Evolutionary conservation across 129 eudicot species (phyloP), one percentile per base, ranked within the genome.

Genomic region (Flaveria brownii): DNA sequence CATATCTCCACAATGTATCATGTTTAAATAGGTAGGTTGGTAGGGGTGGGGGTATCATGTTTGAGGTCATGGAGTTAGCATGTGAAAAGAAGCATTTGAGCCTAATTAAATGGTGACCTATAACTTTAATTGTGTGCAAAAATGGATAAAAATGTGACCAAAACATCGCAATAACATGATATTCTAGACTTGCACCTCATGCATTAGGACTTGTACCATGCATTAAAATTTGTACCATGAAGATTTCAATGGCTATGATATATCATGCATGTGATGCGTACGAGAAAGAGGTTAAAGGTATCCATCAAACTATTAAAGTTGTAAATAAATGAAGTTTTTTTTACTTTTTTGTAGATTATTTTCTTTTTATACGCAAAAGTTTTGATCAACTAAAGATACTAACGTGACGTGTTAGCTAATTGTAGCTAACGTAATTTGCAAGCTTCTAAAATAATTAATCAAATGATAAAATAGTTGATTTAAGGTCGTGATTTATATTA

Each of bases 131-230:
- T 39, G 42, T 30, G 16, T 50, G 26, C 17, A 50, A 51, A 30
- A 33, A 72, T 59, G 59, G 45, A 74, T 43, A 42, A 59, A 60
- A 74, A 74, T 57, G 70, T 74, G 78, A 74, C 70, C 16, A 60
- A 61, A 22, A 59, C 57, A 43, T 41, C 13, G 26, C n/a, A 25
- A 43, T 8, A 60, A 45, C 47, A 15, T 61, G 63, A 51, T 25
- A 50, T 71, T 5, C 28, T 51, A 26, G n/a, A 10, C 67, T 60
- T 60, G 20, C 22, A 62, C 12, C 2, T 64, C 23, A 6, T 15
- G 46, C 25, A 64, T 64, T 30, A 64, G 46, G 23, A 39, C 14
- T 66, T 39, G 71, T 66, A 66, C 49, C 13, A 2, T 66, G 71
- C 16, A 8, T 65, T 41, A 69, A 47, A 43, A 69, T 14, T 12